Percentiles rank a stretch among this genome's conserved stretches.
Evolutionary conservation across 73 alveolate genomes (phyloP).

Genomic region (Blepharisma japonicum): DNA sequence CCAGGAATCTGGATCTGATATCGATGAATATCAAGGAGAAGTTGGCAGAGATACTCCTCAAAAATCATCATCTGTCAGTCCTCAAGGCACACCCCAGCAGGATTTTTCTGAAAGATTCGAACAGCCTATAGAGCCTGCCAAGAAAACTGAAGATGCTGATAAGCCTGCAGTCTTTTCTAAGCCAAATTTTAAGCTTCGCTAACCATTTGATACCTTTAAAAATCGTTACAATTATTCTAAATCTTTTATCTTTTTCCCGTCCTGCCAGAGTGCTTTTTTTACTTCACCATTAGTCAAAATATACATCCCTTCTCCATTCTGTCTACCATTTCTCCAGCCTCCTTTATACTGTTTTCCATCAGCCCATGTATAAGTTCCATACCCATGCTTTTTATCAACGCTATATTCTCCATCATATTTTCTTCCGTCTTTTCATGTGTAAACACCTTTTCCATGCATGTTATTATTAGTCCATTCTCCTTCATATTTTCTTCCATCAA

Average conservation of each 20-base stretch:
- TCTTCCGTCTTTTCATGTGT: slow-evolving; percentile 75
- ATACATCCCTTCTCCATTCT: slow-evolving; percentile 45
- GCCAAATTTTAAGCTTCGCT: no score
- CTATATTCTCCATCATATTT: slow-evolving; percentile 65
- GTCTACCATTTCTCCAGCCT: slow-evolving; percentile 43
- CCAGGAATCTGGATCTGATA: no score
- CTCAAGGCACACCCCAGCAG: no score
- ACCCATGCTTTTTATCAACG: slow-evolving; percentile 73
- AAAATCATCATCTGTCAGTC: no score
- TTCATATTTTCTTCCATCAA: slow-evolving; percentile 56
- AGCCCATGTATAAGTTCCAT: slow-evolving; percentile 59
- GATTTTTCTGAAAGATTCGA: no score
- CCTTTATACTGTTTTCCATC: slow-evolving; percentile 55
- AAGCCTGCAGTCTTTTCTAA: no score
- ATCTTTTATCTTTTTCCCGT: slow-evolving; percentile 18
- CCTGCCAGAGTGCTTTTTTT: slow-evolving; percentile 2
- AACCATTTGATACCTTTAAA: no score
- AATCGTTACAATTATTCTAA: neutral
- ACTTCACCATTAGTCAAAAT: slow-evolving; percentile 29
- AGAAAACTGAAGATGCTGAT: no score
- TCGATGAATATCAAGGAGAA: no score
- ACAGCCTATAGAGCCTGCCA: no score
- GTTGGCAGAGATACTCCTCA: no score
- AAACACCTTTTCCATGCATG: slow-evolving; percentile 79
- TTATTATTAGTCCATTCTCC: slow-evolving; percentile 71